A percentile compares a stretch with the other conserved stretches of the same genome.
These are phyloP conservation scores for Aspergillus candidus DNA, from an alignment of 2,329 filamentous ascomycete species.

Conservation along the genomic window DNA sequence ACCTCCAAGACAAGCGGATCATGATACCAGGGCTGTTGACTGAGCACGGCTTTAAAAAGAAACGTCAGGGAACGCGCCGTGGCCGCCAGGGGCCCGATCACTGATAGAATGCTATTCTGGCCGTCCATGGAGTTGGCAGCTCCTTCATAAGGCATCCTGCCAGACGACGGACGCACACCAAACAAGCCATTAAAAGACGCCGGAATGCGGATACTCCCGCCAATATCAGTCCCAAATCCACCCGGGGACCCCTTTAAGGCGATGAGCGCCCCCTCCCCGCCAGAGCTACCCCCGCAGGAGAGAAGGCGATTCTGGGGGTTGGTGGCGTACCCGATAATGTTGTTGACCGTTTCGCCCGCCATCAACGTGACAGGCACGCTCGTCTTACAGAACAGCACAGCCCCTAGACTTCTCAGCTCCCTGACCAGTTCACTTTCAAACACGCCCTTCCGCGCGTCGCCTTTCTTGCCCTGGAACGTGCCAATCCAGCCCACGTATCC, in stretches of 20 bases:
- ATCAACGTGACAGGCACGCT: conserved; percentile 52
- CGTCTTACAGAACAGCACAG: conserved; percentile 52
- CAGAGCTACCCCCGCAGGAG: conserved; percentile 52
- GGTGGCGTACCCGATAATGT: conserved; percentile 53
- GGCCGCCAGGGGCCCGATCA: conserved; percentile 58
- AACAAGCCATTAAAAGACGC: conserved; percentile 56
- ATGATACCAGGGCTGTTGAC: conserved; percentile 57
- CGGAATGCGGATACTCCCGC: conserved; percentile 54
- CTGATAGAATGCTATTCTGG: conserved; percentile 57
- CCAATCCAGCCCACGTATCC: conserved; percentile 63
- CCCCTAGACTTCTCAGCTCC: conserved; percentile 49
- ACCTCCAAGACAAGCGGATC: conserved; percentile 62
- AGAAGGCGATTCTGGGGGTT: conserved; percentile 54
- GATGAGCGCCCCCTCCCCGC: conserved; percentile 54
- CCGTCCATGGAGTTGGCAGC: conserved; percentile 60
- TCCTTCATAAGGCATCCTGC: conserved; percentile 51
- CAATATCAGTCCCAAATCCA: conserved; percentile 55
- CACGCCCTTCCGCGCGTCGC: conserved; percentile 44
- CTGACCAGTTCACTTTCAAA: conserved; percentile 55
- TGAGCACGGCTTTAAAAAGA: conserved; percentile 52
- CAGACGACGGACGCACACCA: conserved; percentile 50
- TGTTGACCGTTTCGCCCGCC: conserved; percentile 56
- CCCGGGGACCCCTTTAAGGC: conserved; percentile 48
- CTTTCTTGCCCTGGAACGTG: conserved; percentile 51
- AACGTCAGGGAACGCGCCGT: conserved; percentile 51